A percentile compares a stretch with the other conserved stretches of the same genome.
These are phyloP conservation scores for Scleroderma bovista DNA, from an alignment of 768 basidiomycete species.

Conservation along the genomic window DNA sequence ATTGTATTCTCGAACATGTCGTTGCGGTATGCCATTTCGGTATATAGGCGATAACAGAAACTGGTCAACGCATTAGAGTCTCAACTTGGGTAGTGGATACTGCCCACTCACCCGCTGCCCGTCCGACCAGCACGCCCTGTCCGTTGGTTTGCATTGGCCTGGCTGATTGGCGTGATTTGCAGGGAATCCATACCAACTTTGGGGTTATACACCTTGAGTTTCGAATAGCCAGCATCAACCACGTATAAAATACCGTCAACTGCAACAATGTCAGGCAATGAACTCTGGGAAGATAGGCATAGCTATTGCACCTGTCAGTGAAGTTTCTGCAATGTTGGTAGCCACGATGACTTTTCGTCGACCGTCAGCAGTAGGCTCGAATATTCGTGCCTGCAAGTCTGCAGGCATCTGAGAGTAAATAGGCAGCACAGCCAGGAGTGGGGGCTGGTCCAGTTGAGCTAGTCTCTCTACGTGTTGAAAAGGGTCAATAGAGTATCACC, in stretches of 20 bases:
- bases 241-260: constrained; percentile 98
- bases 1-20: constrained; percentile 95
- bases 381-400: constrained; percentile 97
- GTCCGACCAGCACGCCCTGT: constrained; percentile 96
- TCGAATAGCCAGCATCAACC: constrained; percentile 94
- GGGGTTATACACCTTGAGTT: constrained; percentile 98
- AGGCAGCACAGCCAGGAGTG: constrained; percentile 84
- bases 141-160: constrained; percentile 95
- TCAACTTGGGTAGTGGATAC: background rate
- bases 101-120: constrained; percentile 72
- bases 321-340: constrained; percentile 98
- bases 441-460: constrained; percentile 85
- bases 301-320: constrained; percentile 65
- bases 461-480: constrained; percentile 64
- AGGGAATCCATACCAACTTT: constrained; percentile 99
- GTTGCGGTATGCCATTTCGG: constrained; percentile 94
- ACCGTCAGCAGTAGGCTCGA: constrained; percentile 90
- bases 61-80: constrained; percentile 33
- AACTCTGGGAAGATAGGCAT: background rate
- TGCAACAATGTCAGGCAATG: constrained; percentile 24
- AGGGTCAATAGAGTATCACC: background rate
- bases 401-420: constrained; percentile 99
- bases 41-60: constrained; percentile 94
- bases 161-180: constrained; percentile 98
- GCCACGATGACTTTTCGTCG: constrained; percentile 96